phyloP scores from a whole-genome alignment of 2,329 filamentous ascomycete genomes.

The Verticillium albo-atrum region DNA sequence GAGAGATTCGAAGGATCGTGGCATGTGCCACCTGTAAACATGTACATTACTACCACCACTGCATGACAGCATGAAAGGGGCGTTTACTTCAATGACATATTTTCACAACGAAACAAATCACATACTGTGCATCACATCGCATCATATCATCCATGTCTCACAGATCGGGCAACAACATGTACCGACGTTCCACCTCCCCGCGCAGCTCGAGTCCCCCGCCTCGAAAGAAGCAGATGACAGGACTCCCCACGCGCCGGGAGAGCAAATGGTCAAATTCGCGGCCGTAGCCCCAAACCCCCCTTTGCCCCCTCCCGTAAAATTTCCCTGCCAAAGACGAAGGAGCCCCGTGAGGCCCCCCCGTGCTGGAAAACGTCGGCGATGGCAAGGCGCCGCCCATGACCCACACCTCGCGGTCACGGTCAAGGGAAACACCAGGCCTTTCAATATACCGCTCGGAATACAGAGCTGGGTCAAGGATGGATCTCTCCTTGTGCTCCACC shows the following conservation, averaged over 20 bases:
- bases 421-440: background rate
- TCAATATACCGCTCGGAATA: conserved; percentile 71
- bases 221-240: conserved; percentile 29
- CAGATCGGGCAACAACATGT: too few species aligned
- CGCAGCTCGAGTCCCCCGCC: conserved; percentile 22
- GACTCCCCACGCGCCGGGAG: conserved; percentile 25
- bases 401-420: conserved; percentile 14
- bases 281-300: conserved; percentile 25
- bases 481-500: conserved; percentile 74
- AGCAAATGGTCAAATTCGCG: conserved; percentile 39
- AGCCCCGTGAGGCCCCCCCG: background rate
- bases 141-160: too few species aligned
- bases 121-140: background rate
- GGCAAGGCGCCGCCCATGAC: conserved; percentile 3
- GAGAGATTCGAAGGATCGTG: background rate
- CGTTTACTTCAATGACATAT: background rate
- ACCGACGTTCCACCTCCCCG: conserved; percentile 35
- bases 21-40: background rate
- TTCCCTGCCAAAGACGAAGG: conserved; percentile 19
- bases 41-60: conserved; percentile 6
- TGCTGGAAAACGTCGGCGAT: conserved; percentile 15
- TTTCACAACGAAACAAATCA: too few species aligned
- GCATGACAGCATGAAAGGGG: conserved; percentile 8
- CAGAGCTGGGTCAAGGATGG: conserved; percentile 67
- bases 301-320: conserved; percentile 19